phyloP scores from a whole-genome alignment of 805 yeast genomes.

The Schwanniomyces sp. region DNA sequence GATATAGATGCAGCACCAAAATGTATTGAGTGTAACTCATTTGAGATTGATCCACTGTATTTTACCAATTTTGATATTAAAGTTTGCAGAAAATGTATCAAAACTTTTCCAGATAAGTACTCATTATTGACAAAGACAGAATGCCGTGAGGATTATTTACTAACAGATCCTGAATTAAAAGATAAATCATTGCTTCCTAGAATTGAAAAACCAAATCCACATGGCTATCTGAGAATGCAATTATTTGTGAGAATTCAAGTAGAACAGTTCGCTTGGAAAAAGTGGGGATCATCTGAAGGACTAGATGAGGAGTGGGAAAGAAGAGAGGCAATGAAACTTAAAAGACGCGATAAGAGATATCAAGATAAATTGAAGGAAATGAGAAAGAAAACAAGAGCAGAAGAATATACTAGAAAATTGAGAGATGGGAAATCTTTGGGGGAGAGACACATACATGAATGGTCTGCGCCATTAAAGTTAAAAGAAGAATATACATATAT shows the following conservation, averaged over 20 bases:
- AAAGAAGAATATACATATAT: constrained; percentile 38
- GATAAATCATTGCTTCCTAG: constrained; percentile 70
- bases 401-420: constrained; percentile 72
- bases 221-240: constrained; percentile 92
- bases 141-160: constrained; percentile 84
- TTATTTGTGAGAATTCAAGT: constrained; percentile 85
- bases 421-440: constrained; percentile 57
- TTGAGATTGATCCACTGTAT: constrained; percentile 76
- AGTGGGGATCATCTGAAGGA: constrained; percentile 92
- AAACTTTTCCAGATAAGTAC: constrained; percentile 79
- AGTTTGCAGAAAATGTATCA: constrained; percentile 80
- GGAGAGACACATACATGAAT: constrained; percentile 70
- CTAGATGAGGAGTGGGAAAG: constrained; percentile 91
- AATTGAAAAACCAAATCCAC: constrained; percentile 91
- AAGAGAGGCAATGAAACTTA: constrained; percentile 69
- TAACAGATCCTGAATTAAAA: constrained; percentile 89
- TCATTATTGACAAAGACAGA: constrained; percentile 92
- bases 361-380: constrained; percentile 78
- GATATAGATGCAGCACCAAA: constrained; percentile 74
- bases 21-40: constrained; percentile 79
- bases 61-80: constrained; percentile 63
- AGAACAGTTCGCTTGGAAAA: constrained; percentile 88
- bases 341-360: constrained; percentile 76
- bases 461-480: constrained; percentile 57
- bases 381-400: constrained; percentile 91